A percentile compares a stretch with the other conserved stretches of the same genome.
phyloP scores from a whole-genome alignment of 2,329 filamentous ascomycete genomes.

The Hysterium pulicare region DNA sequence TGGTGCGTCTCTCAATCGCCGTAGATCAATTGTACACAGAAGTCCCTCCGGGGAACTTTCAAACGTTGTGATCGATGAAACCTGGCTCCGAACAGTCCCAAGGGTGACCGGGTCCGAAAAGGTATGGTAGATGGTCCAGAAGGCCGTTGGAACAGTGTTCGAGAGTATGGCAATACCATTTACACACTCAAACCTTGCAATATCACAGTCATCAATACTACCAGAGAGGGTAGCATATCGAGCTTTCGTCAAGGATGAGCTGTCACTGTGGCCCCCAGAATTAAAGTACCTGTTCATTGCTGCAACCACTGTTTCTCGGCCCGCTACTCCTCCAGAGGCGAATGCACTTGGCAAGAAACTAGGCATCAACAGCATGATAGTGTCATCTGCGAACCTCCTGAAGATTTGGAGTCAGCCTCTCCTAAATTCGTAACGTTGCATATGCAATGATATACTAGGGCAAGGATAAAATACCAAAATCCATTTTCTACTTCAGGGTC shows the following conservation, averaged over 20 bases:
- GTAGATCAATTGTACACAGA: conserved; percentile 34
- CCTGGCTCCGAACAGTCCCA: conserved; percentile 28
- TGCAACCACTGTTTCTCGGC: conserved; percentile 29
- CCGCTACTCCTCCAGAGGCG: too few species aligned
- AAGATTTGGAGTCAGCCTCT: too few species aligned
- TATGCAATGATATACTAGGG: too few species aligned
- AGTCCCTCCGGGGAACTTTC: not conserved
- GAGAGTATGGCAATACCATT: conserved; percentile 40
- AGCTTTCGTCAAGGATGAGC: conserved; percentile 35
- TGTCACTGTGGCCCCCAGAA: conserved; percentile 36
- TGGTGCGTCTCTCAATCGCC: conserved; percentile 35
- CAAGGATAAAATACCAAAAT: conserved; percentile 41
- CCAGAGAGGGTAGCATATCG: too few species aligned
- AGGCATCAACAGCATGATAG: too few species aligned
- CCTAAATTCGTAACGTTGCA: too few species aligned
- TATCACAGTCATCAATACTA: conserved; percentile 39
- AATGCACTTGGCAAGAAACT: too few species aligned
- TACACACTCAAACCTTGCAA: conserved; percentile 42
- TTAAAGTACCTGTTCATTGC: conserved; percentile 42
- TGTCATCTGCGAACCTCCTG: too few species aligned
- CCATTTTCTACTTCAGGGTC: conserved; percentile 32
- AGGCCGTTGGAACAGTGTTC: conserved; percentile 40
- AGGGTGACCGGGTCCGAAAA: conserved; percentile 31
- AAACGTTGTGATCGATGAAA: conserved; percentile 5
- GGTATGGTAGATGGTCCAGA: conserved; percentile 43